Percentiles rank a stretch among this genome's conserved stretches.
phyloP scores from a whole-genome alignment of 2,329 filamentous ascomycete species.

The Curvularia sp. region DNA sequence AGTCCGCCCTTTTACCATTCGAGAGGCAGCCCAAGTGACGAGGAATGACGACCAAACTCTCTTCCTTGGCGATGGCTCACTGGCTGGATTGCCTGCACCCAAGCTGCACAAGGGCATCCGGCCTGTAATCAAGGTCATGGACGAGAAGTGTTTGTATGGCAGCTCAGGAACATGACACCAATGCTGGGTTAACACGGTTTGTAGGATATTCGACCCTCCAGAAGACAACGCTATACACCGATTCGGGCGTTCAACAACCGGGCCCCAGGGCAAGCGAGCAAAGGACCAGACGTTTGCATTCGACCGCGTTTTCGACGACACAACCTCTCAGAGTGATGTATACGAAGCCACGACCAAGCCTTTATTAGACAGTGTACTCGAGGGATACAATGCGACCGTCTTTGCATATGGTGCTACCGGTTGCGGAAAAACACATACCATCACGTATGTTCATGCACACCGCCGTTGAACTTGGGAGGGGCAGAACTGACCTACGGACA shows the following conservation, averaged over 20 bases:
- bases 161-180: constrained; percentile 2
- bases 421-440: constrained; percentile 98
- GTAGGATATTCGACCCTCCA: constrained; percentile 93
- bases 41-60: constrained; percentile 82
- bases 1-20: constrained; percentile 75
- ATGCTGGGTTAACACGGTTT: constrained; percentile 29
- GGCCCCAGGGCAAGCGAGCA: constrained; percentile 79
- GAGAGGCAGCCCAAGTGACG: constrained; percentile 91
- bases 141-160: constrained; percentile 90
- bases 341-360: constrained; percentile 91
- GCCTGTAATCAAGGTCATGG: constrained; percentile 93
- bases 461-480: neutral
- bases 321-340: constrained; percentile 87
- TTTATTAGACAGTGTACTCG: constrained; percentile 92
- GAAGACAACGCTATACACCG: constrained; percentile 92
- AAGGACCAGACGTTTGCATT: constrained; percentile 99
- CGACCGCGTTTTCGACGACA: constrained; percentile 96
- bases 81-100: constrained; percentile 84
- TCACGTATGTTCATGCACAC: constrained; percentile 56
- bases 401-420: constrained; percentile 98
- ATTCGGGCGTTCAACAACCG: constrained; percentile 80
- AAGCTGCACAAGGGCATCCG: constrained; percentile 88
- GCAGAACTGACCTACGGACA: constrained; percentile 33
- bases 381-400: constrained; percentile 98
- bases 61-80: constrained; percentile 95